Evolutionary conservation across 2,329 filamentous ascomycete genomes (phyloP).

Genomic region (Verticillium dahliae): DNA sequence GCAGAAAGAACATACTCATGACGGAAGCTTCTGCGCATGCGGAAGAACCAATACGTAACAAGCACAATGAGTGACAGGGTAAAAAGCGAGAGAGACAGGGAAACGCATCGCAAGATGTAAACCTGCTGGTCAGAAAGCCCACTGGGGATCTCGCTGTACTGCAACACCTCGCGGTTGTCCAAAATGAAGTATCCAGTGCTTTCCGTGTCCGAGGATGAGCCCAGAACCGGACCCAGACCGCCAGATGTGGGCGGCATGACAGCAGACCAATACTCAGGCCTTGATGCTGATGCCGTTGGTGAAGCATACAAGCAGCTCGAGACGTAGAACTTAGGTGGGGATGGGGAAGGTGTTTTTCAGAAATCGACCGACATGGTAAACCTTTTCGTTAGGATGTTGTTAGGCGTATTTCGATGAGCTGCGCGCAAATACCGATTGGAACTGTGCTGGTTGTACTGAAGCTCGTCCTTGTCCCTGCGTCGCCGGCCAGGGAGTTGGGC

Average conservation of each 20-base stretch:
- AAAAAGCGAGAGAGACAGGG: conserved; percentile 36
- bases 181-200: background rate
- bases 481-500: too few species aligned
- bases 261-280: background rate
- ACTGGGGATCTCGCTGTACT: background rate
- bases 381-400: background rate
- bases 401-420: background rate
- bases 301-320: background rate
- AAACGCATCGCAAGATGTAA: conserved; percentile 12
- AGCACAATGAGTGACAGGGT: conserved; percentile 51
- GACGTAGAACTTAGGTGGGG: background rate
- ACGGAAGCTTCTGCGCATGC: conserved; percentile 68
- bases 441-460: background rate
- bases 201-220: background rate
- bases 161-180: background rate
- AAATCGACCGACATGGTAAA: background rate
- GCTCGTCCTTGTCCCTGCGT: background rate
- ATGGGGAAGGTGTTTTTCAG: background rate
- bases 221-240: background rate
- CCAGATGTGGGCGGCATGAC: background rate
- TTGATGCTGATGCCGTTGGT: background rate
- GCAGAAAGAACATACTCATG: conserved; percentile 50
- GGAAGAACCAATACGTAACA: conserved; percentile 65
- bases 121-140: conserved; percentile 3
- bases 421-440: background rate